Evolutionary conservation across 345 rosid genomes (phyloP), one percentile per base, ranked within the genome.

Genomic region (Erodium maritimum): DNA sequence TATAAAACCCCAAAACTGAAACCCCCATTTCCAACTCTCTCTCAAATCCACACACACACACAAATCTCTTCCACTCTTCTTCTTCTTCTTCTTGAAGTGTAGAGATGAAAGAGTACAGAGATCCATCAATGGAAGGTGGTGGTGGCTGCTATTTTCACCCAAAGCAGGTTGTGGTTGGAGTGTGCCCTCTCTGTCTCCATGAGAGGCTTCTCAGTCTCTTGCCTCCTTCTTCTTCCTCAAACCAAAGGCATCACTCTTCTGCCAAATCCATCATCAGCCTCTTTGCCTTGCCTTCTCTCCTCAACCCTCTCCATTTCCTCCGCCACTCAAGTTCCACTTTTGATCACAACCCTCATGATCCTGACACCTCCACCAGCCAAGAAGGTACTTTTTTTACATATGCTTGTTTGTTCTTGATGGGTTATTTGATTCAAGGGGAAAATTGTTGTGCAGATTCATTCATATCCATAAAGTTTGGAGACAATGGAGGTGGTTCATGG

Each of bases 391-490:
- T 21, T 5, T 4, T 57, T 21, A 9, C 17, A 4, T 61, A 17
- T 29, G 37, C 37, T 29, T 29, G 37, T 29, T 11, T 29, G 37
- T 29, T 29, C 37, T 29, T 29, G 37, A 29, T 6, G 57, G 19
- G 34, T 19, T 1, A 16, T 33, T 20, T 21, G 0, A 54, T 55
- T 10, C 24, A 42, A 5, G 2, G 9, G 16, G 48, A 53, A 21
- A 18, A 17, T 42, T 14, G 10, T 60, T 67, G 52, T 73, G 64
- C 87, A 89, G 99, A 87, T 59, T 87, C 99, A 0, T 93, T 93
- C 63, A 93, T 93, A 69, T 89, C 96, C 11, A 93, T 93, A n/a
- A 83, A 87, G 70, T 93, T 93, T 65, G 96, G 83, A 71, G 75
- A 82, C 59, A 82, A 87, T 68, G 99, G 96, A 5, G 79, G 65